Evolutionary conservation across 306 rosid species (phyloP).

Genomic region (Alnus glutinosa): DNA sequence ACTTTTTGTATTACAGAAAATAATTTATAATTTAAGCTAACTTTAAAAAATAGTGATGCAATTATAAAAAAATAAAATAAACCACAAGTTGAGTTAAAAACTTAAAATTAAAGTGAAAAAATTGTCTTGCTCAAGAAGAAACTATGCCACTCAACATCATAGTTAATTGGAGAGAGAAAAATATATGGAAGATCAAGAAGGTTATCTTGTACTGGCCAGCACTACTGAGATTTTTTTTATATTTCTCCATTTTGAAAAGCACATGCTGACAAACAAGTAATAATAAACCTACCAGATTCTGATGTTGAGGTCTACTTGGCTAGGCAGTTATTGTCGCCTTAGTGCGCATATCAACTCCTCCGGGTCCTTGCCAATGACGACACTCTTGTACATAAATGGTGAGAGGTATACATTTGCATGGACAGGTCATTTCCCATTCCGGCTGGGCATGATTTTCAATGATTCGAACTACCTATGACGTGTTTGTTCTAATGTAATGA

Average conservation of each 20-base stretch:
- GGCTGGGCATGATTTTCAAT: background rate
- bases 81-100: background rate
- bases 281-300: slow-evolving; percentile 6
- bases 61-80: too few species aligned
- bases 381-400: background rate
- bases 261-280: slow-evolving; percentile 11
- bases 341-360: slow-evolving; percentile 9
- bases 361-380: slow-evolving; percentile 10
- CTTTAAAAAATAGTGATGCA: too few species aligned
- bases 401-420: background rate
- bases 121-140: background rate
- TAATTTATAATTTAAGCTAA: too few species aligned
- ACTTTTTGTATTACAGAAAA: too few species aligned
- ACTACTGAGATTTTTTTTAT: background rate
- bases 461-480: background rate
- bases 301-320: background rate
- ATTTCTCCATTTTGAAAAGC: background rate
- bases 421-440: background rate
- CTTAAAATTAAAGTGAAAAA: background rate
- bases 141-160: slow-evolving; percentile 20
- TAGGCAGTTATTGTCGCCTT: slow-evolving; percentile 10
- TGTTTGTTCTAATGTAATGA: too few species aligned
- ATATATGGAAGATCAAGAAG: background rate
- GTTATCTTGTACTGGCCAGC: slow-evolving; percentile 6
- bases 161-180: background rate